Conservation (phyloP, 352 stramenopile species). For the Globisporangium nunn region DNA sequence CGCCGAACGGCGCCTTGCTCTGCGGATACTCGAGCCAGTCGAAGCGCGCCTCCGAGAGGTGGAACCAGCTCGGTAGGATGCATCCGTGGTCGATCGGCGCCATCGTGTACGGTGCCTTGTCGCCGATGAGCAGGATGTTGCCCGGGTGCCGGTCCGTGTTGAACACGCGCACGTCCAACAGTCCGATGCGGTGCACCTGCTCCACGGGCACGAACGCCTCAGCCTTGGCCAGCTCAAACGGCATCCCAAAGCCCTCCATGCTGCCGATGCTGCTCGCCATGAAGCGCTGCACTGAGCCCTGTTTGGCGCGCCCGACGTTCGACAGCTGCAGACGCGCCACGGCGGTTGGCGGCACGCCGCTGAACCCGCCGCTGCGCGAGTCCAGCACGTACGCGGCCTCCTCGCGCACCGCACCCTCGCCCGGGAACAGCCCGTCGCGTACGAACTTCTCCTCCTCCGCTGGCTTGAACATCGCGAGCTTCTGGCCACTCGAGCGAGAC, state of each 20-base stretch:
- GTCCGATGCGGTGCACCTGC: constrained; percentile 76
- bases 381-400: constrained; percentile 73
- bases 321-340: constrained; percentile 53
- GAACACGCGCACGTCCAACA: constrained; percentile 80
- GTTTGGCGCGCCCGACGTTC: constrained; percentile 35
- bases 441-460: constrained; percentile 76
- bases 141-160: constrained; percentile 84
- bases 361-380: constrained; percentile 58
- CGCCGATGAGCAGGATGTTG: constrained; percentile 73
- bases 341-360: constrained; percentile 66
- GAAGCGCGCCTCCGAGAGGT: constrained; percentile 71
- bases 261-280: constrained; percentile 70
- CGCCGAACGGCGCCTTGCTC: constrained; percentile 46
- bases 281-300: constrained; percentile 76
- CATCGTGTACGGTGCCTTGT: constrained; percentile 75
- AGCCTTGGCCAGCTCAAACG: constrained; percentile 49
- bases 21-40: constrained; percentile 81
- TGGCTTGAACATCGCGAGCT: constrained; percentile 80
- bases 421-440: constrained; percentile 50
- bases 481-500: constrained; percentile 55
- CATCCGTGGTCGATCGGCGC: constrained; percentile 71
- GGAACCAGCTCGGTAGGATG: constrained; percentile 75
- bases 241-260: constrained; percentile 82
- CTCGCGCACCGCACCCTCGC: constrained; percentile 73
- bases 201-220: constrained; percentile 58